Base-by-base conservation (phyloP, 192 early-diverging fungal species). In the Entrophospora sp. region DNA sequence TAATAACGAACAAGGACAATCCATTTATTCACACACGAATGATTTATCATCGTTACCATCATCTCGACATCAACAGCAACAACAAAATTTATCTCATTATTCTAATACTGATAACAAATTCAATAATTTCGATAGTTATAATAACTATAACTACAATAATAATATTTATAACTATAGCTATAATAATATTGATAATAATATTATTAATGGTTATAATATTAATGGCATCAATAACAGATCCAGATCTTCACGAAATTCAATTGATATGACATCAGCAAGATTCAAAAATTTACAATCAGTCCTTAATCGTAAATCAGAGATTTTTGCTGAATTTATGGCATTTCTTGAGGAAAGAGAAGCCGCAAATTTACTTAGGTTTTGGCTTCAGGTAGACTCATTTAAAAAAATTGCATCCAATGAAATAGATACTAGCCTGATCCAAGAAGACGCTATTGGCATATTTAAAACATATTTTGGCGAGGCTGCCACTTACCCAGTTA, bases 251-350 rank as follows among this genome's bases (percentile, higher is more conserved):
- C 27, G 38, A n/a, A 40, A 42, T 31, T 3, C 25, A 7, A 5
- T n/a, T 31, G 16, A 7, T 18, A 16, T 31, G 5, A 22, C 25
- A 1, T 44, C 59, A 4, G 40, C 10, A n/a, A 61, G 43, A 37
- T 43, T 38, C 28, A 18, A 2, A n/a, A 27, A 42, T 28, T 44
- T 61, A 43, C 59, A 35, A 61, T 27, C 10, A 0, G 43, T 61
- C n/a, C 27, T 61, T 43, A 20, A 61, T 28, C 38, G 8, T 9
- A 36, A 28, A 5, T 9, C 14, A 7, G 20, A 59, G 28, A 28
- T 20, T 28, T 61, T 61, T 44, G 59, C 59, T 2, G 59, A 61
- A 20, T 61, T 61, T 61, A 61, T 61, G 59, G 59, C 59, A n/a
- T 61, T 61, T 44, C n/a, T 61, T 0, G 59, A 61, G 16, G 59